These are phyloP conservation scores for Calonectria pseudoturangicola DNA, from an alignment of 2,329 filamentous ascomycete genomes.

Conservation along the genomic window DNA sequence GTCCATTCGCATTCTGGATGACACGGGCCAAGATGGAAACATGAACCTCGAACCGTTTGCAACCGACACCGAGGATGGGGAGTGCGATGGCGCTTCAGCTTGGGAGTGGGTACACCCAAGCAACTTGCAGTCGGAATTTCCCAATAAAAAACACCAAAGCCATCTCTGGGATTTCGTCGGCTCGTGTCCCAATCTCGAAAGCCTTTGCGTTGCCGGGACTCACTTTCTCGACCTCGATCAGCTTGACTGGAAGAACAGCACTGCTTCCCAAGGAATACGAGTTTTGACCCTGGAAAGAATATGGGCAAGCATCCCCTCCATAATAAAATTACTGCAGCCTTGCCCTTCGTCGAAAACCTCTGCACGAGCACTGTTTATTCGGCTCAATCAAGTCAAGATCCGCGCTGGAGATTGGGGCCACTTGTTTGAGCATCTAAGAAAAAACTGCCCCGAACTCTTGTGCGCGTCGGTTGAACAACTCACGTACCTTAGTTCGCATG, in stretches of 20 bases:
- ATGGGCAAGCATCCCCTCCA: constrained; percentile 2
- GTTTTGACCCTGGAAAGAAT: neutral
- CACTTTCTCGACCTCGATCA: neutral
- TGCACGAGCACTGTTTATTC: neutral
- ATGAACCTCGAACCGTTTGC: neutral
- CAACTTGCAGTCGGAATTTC: constrained; percentile 6
- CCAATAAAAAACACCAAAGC: neutral
- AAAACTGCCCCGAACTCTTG: neutral
- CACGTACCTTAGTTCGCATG: neutral
- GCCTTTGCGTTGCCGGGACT: neutral
- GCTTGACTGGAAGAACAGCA: neutral
- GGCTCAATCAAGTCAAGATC: constrained; percentile 5
- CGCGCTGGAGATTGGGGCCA: neutral
- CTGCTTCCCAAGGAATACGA: neutral
- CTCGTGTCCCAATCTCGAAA: neutral
- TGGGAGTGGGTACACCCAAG: neutral
- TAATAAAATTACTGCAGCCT: neutral
- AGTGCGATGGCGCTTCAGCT: neutral
- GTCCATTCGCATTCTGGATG: neutral
- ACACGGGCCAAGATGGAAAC: neutral
- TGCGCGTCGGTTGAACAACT: neutral
- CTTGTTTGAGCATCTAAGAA: neutral
- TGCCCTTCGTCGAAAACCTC: neutral
- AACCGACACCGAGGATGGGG: neutral
- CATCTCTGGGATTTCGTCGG: neutral